Evolutionary conservation across 768 basidiomycete species (phyloP).

Genomic region (Calocybe indica): DNA sequence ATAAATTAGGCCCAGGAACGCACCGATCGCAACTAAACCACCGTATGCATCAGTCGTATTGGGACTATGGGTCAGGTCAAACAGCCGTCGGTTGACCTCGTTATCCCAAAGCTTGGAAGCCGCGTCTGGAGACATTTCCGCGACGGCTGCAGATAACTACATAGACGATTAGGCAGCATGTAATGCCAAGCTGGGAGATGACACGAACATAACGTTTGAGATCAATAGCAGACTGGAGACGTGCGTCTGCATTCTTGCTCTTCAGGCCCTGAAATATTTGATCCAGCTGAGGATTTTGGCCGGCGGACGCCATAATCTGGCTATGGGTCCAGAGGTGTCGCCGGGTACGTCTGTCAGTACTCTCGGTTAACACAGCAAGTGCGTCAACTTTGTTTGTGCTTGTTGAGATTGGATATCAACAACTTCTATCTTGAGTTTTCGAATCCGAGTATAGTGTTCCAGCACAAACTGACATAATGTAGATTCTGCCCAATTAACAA

Average conservation of each 20-base stretch:
- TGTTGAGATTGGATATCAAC: too few relatives aligned
- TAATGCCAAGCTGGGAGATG: conserved; percentile 1
- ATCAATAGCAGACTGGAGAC: conserved; percentile 64
- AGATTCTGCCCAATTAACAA: too few relatives aligned
- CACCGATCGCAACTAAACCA: conserved; percentile 84
- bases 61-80: conserved; percentile 80
- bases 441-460: too few relatives aligned
- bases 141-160: conserved; percentile 66
- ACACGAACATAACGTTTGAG: conserved; percentile 49
- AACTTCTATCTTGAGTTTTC: too few relatives aligned
- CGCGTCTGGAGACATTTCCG: conserved; percentile 79
- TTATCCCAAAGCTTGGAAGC: conserved; percentile 84
- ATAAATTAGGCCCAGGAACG: conserved; percentile 13
- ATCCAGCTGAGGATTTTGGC: conserved; percentile 52
- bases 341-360: too few relatives aligned
- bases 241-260: conserved; percentile 56
- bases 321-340: neutral
- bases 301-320: conserved; percentile 54
- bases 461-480: too few relatives aligned
- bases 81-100: conserved; percentile 71
- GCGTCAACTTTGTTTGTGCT: neutral
- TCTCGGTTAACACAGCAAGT: too few relatives aligned
- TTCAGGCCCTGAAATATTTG: conserved; percentile 64
- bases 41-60: conserved; percentile 77
- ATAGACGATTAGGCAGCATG: conserved; percentile 7